A percentile compares a stretch with the other conserved stretches of the same genome.
Conservation (phyloP, 176 grass and related monocot species). For the Cocos nucifera region DNA sequence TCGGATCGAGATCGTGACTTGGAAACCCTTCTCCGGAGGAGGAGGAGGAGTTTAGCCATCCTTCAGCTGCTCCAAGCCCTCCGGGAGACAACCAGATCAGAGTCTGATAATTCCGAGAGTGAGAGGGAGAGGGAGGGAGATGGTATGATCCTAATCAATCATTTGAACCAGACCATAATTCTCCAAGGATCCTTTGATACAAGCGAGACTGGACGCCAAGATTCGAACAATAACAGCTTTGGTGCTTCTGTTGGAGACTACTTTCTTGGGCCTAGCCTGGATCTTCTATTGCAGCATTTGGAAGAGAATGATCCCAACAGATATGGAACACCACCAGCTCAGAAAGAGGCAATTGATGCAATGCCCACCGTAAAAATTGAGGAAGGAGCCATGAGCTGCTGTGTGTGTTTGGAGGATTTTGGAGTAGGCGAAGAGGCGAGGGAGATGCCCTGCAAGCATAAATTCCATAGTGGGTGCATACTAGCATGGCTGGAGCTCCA, state of each 20-base stretch:
- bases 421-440: constrained; percentile 41
- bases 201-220: constrained; percentile 8
- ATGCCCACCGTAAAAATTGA: constrained; percentile 44
- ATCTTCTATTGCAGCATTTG: constrained; percentile 69
- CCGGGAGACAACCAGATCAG: constrained; percentile 32
- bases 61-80: constrained; percentile 49
- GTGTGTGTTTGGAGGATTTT: constrained; percentile 78
- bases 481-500: constrained; percentile 79
- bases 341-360: constrained; percentile 60
- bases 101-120: constrained; percentile 7
- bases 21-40: constrained; percentile 16
- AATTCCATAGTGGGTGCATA: constrained; percentile 66
- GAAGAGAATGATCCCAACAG: constrained; percentile 43
- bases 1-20: background rate
- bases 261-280: constrained; percentile 59
- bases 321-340: constrained; percentile 51
- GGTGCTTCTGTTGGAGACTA: constrained; percentile 53
- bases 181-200: constrained; percentile 8
- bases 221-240: background rate
- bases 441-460: constrained; percentile 84
- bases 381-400: constrained; percentile 35
- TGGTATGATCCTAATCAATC: constrained; percentile 27
- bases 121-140: constrained; percentile 9
- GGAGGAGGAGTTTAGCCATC: constrained; percentile 38
- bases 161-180: constrained; percentile 25